Evolutionary conservation across 2,329 filamentous ascomycete species (phyloP).

Genomic region (Trichoderma guizhouense): DNA sequence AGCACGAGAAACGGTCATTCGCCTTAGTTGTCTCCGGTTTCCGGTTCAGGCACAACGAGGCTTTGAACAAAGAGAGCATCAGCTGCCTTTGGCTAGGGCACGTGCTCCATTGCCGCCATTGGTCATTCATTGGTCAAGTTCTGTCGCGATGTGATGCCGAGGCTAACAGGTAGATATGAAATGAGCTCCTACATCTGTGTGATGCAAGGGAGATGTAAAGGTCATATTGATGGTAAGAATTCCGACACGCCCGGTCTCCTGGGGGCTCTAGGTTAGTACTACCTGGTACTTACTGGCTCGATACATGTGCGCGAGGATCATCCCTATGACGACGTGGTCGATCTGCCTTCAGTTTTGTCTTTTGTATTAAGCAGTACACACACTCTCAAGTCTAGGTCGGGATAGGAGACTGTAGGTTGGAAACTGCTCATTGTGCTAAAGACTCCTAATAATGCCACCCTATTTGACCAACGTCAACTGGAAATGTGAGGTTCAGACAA

Average conservation of each 20-base stretch:
- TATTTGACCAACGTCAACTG: no score
- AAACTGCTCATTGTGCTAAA: no score
- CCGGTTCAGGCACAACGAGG: neutral
- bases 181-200: neutral
- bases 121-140: neutral
- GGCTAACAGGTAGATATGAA: neutral
- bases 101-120: constrained; percentile 17
- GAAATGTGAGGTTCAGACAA: no score
- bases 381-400: no score
- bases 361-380: neutral
- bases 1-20: neutral
- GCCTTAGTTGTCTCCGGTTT: neutral
- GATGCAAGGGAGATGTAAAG: neutral
- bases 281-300: no score
- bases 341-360: neutral
- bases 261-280: no score
- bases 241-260: no score
- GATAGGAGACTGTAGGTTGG: no score
- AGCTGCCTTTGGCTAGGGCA: neutral
- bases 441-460: no score
- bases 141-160: neutral
- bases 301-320: neutral
- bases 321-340: neutral
- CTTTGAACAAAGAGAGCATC: neutral
- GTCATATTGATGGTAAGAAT: neutral